phyloP scores from a whole-genome alignment of 169 alveolate species.

The Plasmodium adleri region DNA sequence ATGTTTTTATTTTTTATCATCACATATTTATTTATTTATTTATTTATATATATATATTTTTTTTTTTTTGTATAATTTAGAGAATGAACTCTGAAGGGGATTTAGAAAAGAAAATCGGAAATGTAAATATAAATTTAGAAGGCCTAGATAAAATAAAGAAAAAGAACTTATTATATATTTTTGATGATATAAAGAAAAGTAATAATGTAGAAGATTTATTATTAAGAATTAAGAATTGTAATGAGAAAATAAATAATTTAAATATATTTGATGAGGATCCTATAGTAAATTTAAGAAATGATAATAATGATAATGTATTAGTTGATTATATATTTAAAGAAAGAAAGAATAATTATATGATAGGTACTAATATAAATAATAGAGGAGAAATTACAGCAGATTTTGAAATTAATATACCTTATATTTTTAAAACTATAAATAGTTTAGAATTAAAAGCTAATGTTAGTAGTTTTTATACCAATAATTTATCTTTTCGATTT shows the following conservation, averaged over 20 bases:
- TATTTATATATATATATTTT: too few relatives aligned
- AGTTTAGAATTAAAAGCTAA: constrained; percentile 50
- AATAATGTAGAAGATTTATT: constrained; percentile 28
- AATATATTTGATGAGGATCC: constrained; percentile 49
- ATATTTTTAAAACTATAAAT: constrained; percentile 43
- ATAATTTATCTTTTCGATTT: constrained; percentile 37
- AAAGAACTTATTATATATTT: constrained; percentile 17
- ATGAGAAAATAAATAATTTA: constrained; percentile 16
- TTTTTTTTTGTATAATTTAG: not conserved
- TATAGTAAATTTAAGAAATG: constrained; percentile 7
- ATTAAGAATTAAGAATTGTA: constrained; percentile 12
- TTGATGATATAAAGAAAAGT: constrained; percentile 51
- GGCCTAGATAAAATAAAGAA: constrained; percentile 34
- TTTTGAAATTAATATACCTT: constrained; percentile 40
- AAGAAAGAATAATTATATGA: constrained; percentile 35
- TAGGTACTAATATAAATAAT: constrained; percentile 71
- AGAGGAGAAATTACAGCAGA: constrained; percentile 70
- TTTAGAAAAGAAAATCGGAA: not conserved
- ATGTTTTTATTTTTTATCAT: too few relatives aligned
- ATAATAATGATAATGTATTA: not conserved
- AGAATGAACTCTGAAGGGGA: constrained; percentile 4
- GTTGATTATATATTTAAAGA: constrained; percentile 32
- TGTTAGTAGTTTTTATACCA: constrained; percentile 65
- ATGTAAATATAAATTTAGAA: constrained; percentile 38
- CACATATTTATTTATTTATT: too few relatives aligned